Evolutionary conservation across 2,329 filamentous ascomycete species (phyloP).

Genomic region (Colletotrichum truncatum): DNA sequence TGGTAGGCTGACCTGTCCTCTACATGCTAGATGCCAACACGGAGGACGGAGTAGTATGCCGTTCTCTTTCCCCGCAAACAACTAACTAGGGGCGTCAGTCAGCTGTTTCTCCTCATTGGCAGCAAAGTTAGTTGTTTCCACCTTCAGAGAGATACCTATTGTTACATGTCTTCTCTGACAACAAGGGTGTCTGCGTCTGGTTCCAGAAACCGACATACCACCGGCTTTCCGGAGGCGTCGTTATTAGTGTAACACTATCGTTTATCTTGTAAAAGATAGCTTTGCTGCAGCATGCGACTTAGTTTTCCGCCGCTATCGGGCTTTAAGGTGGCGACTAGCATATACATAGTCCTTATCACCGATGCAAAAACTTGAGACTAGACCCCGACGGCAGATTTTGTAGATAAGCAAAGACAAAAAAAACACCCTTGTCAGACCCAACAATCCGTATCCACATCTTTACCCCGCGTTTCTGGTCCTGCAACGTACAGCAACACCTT

Average conservation of each 20-base stretch:
- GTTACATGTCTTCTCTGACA: neutral
- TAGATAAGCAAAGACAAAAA: neutral
- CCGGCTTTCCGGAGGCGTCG: neutral
- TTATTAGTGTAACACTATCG: neutral
- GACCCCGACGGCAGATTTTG: neutral
- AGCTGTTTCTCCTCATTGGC: slow-evolving; percentile 5
- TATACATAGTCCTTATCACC: neutral
- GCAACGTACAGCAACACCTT: neutral
- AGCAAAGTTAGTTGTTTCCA: neutral
- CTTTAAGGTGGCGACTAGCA: neutral
- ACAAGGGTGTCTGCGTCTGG: neutral
- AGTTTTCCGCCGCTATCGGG: slow-evolving; percentile 4
- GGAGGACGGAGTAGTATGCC: neutral
- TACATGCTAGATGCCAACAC: neutral
- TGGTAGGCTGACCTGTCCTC: slow-evolving; percentile 2
- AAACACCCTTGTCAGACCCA: neutral
- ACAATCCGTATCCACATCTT: neutral
- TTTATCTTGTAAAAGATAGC: neutral
- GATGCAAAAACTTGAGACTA: neutral
- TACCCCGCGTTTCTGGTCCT: slow-evolving; percentile 12
- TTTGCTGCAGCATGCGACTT: neutral
- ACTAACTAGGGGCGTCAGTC: neutral
- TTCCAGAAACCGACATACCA: slow-evolving; percentile 8
- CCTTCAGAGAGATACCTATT: neutral
- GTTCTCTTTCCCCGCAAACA: neutral